A percentile compares a stretch with the other conserved stretches of the same genome.
Conservation (phyloP, 768 basidiomycete species). For the Naematelia aurantialba region DNA sequence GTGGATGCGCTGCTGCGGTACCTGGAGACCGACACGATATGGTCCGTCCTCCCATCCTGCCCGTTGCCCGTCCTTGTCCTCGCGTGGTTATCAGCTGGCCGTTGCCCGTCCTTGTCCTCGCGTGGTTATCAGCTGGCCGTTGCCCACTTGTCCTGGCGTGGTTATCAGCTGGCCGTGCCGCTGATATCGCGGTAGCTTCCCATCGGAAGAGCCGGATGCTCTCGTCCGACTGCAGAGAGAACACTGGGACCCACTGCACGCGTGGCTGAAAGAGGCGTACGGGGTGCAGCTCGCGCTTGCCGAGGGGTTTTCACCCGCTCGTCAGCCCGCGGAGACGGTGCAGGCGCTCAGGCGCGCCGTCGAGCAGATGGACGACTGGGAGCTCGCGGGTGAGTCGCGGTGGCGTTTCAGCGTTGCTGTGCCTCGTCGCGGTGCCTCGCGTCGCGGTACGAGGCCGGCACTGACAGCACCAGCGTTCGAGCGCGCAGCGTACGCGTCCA, state of each 20-base stretch:
- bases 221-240: constrained; percentile 71
- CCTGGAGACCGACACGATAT: constrained; percentile 80
- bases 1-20: constrained; percentile 70
- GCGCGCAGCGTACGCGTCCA: constrained; percentile 79
- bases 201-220: constrained; percentile 68
- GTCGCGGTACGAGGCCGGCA: too few species aligned
- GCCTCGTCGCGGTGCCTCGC: too few species aligned
- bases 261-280: constrained; percentile 70
- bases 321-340: constrained; percentile 69
- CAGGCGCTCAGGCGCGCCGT: constrained; percentile 61
- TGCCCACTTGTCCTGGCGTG: background rate
- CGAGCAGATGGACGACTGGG: constrained; percentile 69
- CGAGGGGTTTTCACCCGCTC: constrained; percentile 65
- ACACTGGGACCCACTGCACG: constrained; percentile 84
- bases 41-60: constrained; percentile 26
- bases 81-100: constrained; percentile 1
- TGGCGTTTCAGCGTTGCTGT: background rate
- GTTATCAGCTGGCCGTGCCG: background rate
- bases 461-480: constrained; percentile 83
- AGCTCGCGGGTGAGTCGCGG: constrained; percentile 73
- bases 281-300: constrained; percentile 65
- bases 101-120: background rate
- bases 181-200: constrained; percentile 60
- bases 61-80: background rate
- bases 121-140: constrained; percentile 5